Percentiles rank a stretch among this genome's conserved stretches.
Conservation (phyloP, 495 filamentous ascomycete genomes). For the Penicillium atrosanguineum region DNA sequence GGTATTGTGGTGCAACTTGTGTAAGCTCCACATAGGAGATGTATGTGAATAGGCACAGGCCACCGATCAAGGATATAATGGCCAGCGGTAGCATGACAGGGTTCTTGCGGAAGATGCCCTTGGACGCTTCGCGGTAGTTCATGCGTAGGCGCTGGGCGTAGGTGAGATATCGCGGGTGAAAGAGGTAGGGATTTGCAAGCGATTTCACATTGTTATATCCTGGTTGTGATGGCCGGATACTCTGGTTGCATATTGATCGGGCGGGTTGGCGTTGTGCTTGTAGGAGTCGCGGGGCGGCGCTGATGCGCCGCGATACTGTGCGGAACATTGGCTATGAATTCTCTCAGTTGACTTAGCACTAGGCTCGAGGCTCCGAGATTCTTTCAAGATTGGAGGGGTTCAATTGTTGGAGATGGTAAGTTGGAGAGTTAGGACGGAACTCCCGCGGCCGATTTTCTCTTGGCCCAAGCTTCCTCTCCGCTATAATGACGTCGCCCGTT, state of each 20-base stretch:
- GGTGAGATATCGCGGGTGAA: conserved; percentile 20
- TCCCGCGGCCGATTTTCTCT: conserved; percentile 21
- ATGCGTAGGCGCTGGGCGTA: conserved; percentile 29
- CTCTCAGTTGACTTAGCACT: not conserved
- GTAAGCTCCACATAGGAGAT: conserved; percentile 62
- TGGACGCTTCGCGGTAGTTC: conserved; percentile 37
- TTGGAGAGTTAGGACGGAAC: not conserved
- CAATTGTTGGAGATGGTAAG: conserved; percentile 1
- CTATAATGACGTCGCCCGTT: conserved; percentile 31
- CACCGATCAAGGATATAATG: conserved; percentile 48
- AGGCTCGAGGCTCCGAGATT: not conserved
- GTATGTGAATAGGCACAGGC: conserved; percentile 32
- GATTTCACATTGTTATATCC: conserved; percentile 7
- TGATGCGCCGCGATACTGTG: conserved; percentile 33
- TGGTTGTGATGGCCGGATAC: conserved; percentile 15
- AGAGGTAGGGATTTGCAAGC: conserved; percentile 7
- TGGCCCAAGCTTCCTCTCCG: conserved; percentile 28
- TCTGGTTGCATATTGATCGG: conserved; percentile 26
- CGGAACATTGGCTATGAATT: conserved; percentile 30
- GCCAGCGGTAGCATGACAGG: conserved; percentile 44
- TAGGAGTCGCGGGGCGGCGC: conserved; percentile 20
- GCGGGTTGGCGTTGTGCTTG: conserved; percentile 18
- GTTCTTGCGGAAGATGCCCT: conserved; percentile 49
- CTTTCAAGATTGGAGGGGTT: not conserved
- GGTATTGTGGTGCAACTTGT: conserved; percentile 62